Evolutionary conservation across 1,284 basidiomycete genomes (phyloP).

Genomic region (Tilletia caries): DNA sequence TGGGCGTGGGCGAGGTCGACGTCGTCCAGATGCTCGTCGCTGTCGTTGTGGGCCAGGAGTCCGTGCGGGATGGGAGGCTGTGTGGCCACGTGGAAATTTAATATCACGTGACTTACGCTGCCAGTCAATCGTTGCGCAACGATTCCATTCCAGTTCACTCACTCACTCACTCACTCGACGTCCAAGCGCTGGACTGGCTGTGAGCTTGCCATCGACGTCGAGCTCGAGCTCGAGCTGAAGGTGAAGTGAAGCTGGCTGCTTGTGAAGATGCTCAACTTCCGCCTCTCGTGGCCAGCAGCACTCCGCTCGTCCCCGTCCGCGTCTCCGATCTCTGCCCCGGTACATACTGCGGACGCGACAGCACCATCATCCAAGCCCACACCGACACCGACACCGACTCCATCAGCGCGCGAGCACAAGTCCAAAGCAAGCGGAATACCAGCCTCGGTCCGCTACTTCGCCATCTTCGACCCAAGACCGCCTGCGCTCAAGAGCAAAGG

Average conservation of each 20-base stretch:
- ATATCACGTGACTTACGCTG: not conserved
- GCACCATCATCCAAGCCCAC: not conserved
- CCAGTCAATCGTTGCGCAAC: slow-evolving; percentile 1
- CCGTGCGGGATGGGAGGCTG: not conserved
- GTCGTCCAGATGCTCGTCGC: not conserved
- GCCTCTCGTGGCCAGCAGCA: not conserved
- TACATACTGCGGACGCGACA: no score
- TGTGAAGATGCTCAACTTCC: slow-evolving; percentile 13
- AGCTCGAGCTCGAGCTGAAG: not conserved
- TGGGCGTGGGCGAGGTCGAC: not conserved
- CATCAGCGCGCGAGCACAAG: not conserved
- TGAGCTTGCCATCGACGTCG: not conserved
- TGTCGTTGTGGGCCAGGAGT: not conserved
- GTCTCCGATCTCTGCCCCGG: not conserved
- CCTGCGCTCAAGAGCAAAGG: not conserved
- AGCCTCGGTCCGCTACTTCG: slow-evolving; percentile 8
- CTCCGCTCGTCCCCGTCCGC: not conserved
- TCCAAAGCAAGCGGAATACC: slow-evolving; percentile 1
- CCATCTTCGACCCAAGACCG: slow-evolving; percentile 11
- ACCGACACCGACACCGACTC: not conserved
- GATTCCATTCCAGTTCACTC: no score
- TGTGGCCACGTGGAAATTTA: no score
- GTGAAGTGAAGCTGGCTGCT: no score
- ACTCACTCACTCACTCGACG: no score
- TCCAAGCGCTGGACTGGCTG: not conserved